Percentiles rank a stretch among this genome's conserved stretches.
phyloP scores from a whole-genome alignment of 192 early-diverging fungal species.

The Anaeromyces robustus region DNA sequence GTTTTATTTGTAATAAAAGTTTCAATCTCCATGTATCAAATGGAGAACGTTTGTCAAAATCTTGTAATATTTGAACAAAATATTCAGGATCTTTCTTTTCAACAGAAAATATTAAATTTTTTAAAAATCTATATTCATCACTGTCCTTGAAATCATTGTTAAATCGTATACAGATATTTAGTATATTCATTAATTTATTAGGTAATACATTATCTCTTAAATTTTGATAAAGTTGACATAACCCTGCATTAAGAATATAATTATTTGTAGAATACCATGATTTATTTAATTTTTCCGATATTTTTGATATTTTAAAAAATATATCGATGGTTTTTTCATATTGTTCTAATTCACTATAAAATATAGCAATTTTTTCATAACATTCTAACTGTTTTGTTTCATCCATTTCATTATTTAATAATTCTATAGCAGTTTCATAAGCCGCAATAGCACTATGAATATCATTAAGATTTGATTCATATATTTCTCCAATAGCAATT shows the following conservation, averaged over 20 bases:
- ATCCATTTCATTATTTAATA: neutral
- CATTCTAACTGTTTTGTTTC: neutral
- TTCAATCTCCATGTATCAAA: neutral
- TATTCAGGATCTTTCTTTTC: neutral
- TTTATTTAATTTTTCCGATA: neutral
- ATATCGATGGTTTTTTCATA: neutral
- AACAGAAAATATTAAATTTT: neutral
- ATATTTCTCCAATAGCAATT: neutral
- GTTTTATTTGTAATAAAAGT: neutral
- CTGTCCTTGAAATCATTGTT: neutral
- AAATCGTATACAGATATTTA: neutral
- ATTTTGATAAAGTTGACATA: neutral
- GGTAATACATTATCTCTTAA: neutral
- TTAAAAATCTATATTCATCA: neutral
- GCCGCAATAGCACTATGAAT: neutral
- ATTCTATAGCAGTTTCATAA: neutral
- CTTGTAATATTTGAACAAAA: neutral
- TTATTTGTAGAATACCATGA: neutral
- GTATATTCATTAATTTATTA: neutral
- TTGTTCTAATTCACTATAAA: neutral
- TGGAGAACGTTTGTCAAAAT: neutral
- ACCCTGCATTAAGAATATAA: neutral
- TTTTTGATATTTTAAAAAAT: neutral
- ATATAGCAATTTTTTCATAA: neutral
- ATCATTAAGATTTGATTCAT: neutral